Evolutionary conservation across 257 asterid genomes (phyloP), one percentile per base, ranked within the genome.

Genomic region (Penstemon newberryi): DNA sequence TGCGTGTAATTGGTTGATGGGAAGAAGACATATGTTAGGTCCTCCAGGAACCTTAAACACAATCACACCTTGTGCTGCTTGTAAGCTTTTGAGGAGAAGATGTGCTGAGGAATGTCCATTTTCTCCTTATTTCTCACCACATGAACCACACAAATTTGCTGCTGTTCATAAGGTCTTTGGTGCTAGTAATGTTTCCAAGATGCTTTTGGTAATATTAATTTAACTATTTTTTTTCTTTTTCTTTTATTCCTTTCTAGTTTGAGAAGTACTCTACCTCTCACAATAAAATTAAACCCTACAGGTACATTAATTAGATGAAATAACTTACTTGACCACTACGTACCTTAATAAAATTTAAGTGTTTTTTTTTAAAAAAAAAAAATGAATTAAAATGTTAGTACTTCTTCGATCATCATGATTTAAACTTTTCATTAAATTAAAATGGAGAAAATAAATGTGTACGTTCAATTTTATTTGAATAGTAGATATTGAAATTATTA

Each of bases 181-280:
- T 15, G 97, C 97, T 18, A 91, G 97, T 86, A 91, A 91, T 51
- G 97, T 91, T 77, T 87, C 97, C 90, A 91, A 91, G 95, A 63
- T 91, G 89, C 96, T 91, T 73, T 70, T 78, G 96, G 97, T 91
- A 83, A 4, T 9, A 4, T 0, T 53, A 11, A 36, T 12, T 15
- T 11, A 7, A 5, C 13, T 2, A 2, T 36, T 51, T 25, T 0
- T 7, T 9, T 52, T 25, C 11, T 38, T 37, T 37, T 10, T 38
- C 3, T 51, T 42, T 10, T 13, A 4, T 9, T 49, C 54, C n/a
- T 25, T 25, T 25, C 33, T 0, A 46, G 3, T 8, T 9, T 11
- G 54, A 4, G 50, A n/a, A n/a, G n/a, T n/a, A 15, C 18, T 15
- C 18, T 15, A 15, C 18, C 18, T 15, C 18, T 15, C 18, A 15